A percentile compares a stretch with the other conserved stretches of the same genome.
Conservation (phyloP, 2,329 filamentous ascomycete species). For the Pseudocercospora pini-densiflorae region DNA sequence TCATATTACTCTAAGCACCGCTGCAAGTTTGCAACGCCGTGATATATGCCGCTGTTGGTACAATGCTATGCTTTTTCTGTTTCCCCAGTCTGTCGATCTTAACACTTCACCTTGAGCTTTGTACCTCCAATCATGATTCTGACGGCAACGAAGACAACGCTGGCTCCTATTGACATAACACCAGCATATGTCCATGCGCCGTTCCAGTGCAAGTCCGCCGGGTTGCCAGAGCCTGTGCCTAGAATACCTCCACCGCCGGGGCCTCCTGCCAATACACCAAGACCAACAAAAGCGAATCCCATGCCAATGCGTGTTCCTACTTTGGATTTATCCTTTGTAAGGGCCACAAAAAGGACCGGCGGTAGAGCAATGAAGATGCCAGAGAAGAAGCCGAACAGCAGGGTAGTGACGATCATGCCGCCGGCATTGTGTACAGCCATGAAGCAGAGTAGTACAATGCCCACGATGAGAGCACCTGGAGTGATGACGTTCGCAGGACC, state of each 20-base stretch:
- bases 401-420: slow-evolving; percentile 42
- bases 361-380: slow-evolving; percentile 51
- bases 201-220: slow-evolving; percentile 53
- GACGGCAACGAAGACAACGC: slow-evolving; percentile 32
- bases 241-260: slow-evolving; percentile 60
- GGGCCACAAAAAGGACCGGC: slow-evolving; percentile 44
- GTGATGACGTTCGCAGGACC: slow-evolving; percentile 46
- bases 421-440: slow-evolving; percentile 42
- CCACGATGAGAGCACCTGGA: slow-evolving; percentile 39
- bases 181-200: slow-evolving; percentile 43
- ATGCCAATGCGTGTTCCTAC: slow-evolving; percentile 43
- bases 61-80: background rate
- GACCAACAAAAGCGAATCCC: slow-evolving; percentile 40
- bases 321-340: slow-evolving; percentile 48
- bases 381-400: slow-evolving; percentile 50
- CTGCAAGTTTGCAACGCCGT: background rate
- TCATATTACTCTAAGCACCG: background rate
- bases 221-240: slow-evolving; percentile 63
- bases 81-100: slow-evolving; percentile 17
- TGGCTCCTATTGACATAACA: slow-evolving; percentile 32
- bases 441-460: slow-evolving; percentile 44
- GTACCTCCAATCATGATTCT: slow-evolving; percentile 33
- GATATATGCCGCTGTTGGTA: background rate
- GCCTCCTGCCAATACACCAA: slow-evolving; percentile 44
- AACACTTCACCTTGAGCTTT: slow-evolving; percentile 37